Conservation (phyloP, 371 early-diverging fungal genomes). For the Lichtheimia corymbifera region DNA sequence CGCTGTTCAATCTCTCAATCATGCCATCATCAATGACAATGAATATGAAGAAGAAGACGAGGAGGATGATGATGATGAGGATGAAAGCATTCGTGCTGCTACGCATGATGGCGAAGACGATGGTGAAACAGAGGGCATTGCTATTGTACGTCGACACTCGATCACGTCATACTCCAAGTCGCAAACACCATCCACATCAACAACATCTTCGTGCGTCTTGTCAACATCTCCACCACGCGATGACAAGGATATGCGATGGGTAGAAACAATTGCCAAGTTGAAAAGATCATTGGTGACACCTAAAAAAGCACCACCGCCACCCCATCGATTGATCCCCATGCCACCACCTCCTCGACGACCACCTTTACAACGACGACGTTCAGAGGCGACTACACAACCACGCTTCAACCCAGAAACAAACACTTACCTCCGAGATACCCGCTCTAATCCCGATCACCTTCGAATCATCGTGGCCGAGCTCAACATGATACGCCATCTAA, state of each 20-base stretch:
- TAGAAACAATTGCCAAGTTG: constrained; percentile 23
- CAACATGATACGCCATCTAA: constrained; percentile 59
- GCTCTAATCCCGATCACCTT: constrained; percentile 60
- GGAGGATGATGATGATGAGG: constrained; percentile 25
- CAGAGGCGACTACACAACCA: constrained; percentile 52
- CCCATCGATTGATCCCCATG: constrained; percentile 27
- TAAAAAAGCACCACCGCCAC: neutral
- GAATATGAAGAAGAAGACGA: constrained; percentile 21
- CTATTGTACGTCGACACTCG: constrained; percentile 29
- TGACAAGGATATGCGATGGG: constrained; percentile 14
- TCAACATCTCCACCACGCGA: constrained; percentile 30
- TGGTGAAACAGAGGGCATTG: neutral
- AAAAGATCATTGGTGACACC: constrained; percentile 21
- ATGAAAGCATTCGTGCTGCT: constrained; percentile 8
- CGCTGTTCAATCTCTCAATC: neutral
- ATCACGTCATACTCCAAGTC: constrained; percentile 35
- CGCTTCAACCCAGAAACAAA: constrained; percentile 52
- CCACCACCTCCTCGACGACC: constrained; percentile 38
- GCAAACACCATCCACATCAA: constrained; percentile 24
- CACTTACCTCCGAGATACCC: constrained; percentile 55
- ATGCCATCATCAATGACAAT: neutral
- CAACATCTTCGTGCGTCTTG: constrained; percentile 32
- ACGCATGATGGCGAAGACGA: constrained; percentile 9
- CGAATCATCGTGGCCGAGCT: constrained; percentile 65
- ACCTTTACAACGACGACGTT: constrained; percentile 36